Conservation (phyloP, 139 green algal genomes). For the Chlamydomonas incerta region DNA sequence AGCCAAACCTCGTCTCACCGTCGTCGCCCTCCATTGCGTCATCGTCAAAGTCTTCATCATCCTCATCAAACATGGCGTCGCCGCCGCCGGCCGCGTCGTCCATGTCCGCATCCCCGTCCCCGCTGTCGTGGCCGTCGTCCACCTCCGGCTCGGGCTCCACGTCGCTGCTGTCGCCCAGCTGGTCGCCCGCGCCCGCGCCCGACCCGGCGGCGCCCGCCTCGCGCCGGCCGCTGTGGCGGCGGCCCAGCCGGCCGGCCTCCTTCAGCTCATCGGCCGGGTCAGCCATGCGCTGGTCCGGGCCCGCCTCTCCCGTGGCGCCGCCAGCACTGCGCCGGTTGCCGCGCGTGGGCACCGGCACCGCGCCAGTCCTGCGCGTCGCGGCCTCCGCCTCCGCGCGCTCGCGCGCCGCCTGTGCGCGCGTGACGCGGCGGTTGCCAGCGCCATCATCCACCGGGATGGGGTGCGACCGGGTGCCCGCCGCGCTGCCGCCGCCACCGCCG, state of each 20-base stretch:
- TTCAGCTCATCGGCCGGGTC: conserved; percentile 4
- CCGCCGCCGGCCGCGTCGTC: conserved; percentile 31
- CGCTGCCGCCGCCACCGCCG: neutral
- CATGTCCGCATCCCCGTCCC: conserved; percentile 46
- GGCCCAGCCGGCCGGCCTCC: neutral
- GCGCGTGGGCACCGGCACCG: neutral
- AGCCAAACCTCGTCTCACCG: neutral
- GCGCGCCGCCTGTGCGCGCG: conserved; percentile 8
- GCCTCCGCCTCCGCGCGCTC: conserved; percentile 24
- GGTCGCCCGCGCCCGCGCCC: neutral
- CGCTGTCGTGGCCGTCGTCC: conserved; percentile 58
- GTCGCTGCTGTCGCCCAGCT: neutral
- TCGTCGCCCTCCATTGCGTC: conserved; percentile 48
- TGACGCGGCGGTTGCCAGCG: conserved; percentile 4
- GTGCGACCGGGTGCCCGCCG: conserved; percentile 13
- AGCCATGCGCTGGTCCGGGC: neutral
- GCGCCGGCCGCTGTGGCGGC: neutral
- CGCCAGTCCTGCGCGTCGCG: neutral
- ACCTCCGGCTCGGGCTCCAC: conserved; percentile 66
- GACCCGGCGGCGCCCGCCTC: neutral
- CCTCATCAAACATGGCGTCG: conserved; percentile 64
- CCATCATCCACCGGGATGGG: conserved; percentile 1
- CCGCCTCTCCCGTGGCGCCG: neutral
- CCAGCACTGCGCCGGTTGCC: neutral
- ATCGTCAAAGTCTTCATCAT: conserved; percentile 57